Evolutionary conservation across 2,329 filamentous ascomycete species (phyloP), one percentile per base, ranked within the genome.

Genomic region (Pyrenochaeta sp.): DNA sequence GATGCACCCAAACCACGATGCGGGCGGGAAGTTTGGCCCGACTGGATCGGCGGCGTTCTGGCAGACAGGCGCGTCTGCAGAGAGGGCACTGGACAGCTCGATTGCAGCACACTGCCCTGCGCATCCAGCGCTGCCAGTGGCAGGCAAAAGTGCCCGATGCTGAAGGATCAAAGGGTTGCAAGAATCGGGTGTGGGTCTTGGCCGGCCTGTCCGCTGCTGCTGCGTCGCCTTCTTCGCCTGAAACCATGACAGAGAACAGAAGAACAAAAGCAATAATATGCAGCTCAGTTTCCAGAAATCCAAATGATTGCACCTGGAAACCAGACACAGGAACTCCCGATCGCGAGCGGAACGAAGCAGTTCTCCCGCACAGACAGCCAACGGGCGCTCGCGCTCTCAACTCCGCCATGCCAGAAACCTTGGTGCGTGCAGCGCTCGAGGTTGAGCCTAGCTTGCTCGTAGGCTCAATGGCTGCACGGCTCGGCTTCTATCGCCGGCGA

Each of bases 1-100:
- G 48, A 58, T 60, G 57, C 44, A 42, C 58, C 47, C 45, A 53
- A 43, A 48, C 29, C 27, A 56, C 60, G 60, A 54, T 60, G 44
- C 41, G 40, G 42, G 54, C 53, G 51, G 43, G 40, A 39, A 37
- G 39, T 44, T 47, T 42, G 46, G 51, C 43, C 59, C 32, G 58
- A 45, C 44, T 46, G 56, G 14, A 49, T 20, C 35, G 35, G 55
- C 55, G 49, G 57, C 56, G 45, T 39, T 32, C 29, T 39, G n/a
- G 23, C 11, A 14, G 21, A 23, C 4, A 7, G 20, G 49, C 39
- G 49, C 41, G 30, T 33, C 35, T 50, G 53, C 42, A n/a, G 39
- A 21, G 39, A 45, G 45, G 49, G 45, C 44, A 48, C 46, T 51
- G 50, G 58, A 23, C 45, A 33, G 31, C 29, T 21, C 36, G 54